A percentile compares a stretch with the other conserved stretches of the same genome.
phyloP scores from a whole-genome alignment of 2,329 filamentous ascomycete genomes.

The Meredithiella fracta region DNA sequence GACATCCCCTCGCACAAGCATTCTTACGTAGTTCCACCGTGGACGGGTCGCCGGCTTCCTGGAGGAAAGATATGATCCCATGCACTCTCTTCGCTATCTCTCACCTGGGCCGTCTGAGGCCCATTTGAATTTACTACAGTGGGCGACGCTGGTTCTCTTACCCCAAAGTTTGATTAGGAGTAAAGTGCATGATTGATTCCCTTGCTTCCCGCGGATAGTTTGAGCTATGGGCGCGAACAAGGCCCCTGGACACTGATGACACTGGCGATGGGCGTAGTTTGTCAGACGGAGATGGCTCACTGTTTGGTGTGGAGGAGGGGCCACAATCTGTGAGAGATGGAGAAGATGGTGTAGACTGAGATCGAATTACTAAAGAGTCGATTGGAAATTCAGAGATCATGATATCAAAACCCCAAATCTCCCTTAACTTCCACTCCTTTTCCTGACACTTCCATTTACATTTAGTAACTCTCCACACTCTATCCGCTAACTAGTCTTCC shows the following conservation, averaged over 20 bases:
- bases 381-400: neutral
- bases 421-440: neutral
- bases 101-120: neutral
- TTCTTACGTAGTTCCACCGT: too few species aligned
- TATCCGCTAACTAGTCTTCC: neutral
- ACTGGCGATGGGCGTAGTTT: neutral
- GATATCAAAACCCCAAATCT: too few species aligned
- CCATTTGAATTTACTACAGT: neutral
- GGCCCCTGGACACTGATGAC: neutral
- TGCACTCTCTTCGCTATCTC: neutral
- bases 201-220: neutral
- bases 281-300: neutral
- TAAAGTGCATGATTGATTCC: neutral
- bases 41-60: too few species aligned
- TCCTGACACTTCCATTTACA: neutral
- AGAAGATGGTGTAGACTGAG: neutral
- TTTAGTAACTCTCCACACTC: neutral
- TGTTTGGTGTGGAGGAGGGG: neutral
- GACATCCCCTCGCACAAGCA: too few species aligned
- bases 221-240: neutral
- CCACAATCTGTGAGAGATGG: neutral
- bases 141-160: neutral
- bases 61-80: neutral
- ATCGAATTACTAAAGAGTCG: neutral
- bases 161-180: neutral